Evolutionary conservation across 257 asterid species (phyloP).

Genomic region (Ocimum tenuiflorum): DNA sequence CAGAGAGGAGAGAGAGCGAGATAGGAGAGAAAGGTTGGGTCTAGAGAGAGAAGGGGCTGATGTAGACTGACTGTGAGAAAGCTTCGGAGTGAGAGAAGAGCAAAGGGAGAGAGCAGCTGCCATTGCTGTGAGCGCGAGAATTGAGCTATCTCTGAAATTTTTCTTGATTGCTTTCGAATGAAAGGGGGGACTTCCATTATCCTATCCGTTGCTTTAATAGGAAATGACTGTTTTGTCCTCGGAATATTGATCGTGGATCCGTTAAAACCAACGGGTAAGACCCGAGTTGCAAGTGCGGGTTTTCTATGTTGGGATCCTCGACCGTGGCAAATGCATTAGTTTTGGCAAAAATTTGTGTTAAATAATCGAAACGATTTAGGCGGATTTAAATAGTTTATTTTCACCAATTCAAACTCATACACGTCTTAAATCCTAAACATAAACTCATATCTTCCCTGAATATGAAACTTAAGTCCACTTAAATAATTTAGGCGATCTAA

Average conservation of each 20-base stretch:
- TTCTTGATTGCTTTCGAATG: neutral
- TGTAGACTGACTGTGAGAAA: slow-evolving; percentile 25
- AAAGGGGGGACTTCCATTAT: slow-evolving; percentile 22
- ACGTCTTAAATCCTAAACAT: no score
- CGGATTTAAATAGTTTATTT: no score
- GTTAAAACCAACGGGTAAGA: no score
- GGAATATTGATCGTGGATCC: neutral
- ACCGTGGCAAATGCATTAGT: no score
- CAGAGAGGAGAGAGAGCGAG: slow-evolving; percentile 51
- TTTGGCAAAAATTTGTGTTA: no score
- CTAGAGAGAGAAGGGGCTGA: slow-evolving; percentile 21
- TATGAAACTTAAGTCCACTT: no score
- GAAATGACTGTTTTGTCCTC: slow-evolving; percentile 26
- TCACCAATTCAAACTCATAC: no score
- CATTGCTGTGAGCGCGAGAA: slow-evolving; percentile 31
- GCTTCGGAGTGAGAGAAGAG: slow-evolving; percentile 38
- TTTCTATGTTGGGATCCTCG: no score
- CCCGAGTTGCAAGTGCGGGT: no score
- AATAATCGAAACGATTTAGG: no score
- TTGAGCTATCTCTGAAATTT: neutral
- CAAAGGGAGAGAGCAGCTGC: slow-evolving; percentile 56
- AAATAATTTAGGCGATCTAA: no score
- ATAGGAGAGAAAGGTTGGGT: slow-evolving; percentile 32
- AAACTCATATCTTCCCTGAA: no score
- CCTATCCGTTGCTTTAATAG: slow-evolving; percentile 28